Evolutionary conservation across 106 monocot species (phyloP).

Genomic region (Iris macrosiphon): DNA sequence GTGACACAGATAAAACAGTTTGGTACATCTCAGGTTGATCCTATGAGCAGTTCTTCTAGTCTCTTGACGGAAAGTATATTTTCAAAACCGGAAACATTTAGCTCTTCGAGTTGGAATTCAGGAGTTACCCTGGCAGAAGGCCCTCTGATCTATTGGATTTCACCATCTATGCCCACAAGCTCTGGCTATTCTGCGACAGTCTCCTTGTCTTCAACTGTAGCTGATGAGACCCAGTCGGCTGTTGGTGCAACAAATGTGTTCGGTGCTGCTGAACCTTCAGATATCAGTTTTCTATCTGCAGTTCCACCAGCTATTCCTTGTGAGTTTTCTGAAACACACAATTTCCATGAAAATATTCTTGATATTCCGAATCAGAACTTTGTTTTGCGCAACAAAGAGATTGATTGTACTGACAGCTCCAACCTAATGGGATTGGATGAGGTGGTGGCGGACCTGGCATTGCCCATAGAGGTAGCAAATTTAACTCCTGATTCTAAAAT

Average conservation of each 20-base stretch:
- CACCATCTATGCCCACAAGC: constrained; percentile 13
- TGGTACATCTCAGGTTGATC: too few relatives aligned
- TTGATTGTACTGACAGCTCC: constrained; percentile 1
- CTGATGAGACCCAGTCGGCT: constrained; percentile 26
- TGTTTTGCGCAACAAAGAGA: constrained; percentile 2
- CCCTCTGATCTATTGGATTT: constrained; percentile 6
- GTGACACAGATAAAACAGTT: constrained; percentile 33
- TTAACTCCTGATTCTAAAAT: neutral
- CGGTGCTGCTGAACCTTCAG: neutral
- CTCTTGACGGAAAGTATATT: constrained; percentile 18
- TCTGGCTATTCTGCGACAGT: constrained; percentile 19
- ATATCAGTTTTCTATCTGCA: constrained; percentile 2
- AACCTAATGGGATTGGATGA: neutral
- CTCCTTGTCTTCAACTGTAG: constrained; percentile 10
- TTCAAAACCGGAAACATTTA: constrained; percentile 1
- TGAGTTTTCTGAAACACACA: constrained; percentile 8
- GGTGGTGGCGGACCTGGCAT: too few relatives aligned
- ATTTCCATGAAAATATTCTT: neutral
- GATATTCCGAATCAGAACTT: constrained; percentile 7
- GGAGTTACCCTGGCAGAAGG: constrained; percentile 29
- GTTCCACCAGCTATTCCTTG: constrained; percentile 16
- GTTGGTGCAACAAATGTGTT: neutral
- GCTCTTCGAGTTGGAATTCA: constrained; percentile 20
- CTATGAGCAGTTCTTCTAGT: constrained; percentile 17
- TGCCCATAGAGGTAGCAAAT: constrained; percentile 1